Evolutionary conservation across 129 eudicot species (phyloP).

Genomic region (Saposhnikovia divaricata): DNA sequence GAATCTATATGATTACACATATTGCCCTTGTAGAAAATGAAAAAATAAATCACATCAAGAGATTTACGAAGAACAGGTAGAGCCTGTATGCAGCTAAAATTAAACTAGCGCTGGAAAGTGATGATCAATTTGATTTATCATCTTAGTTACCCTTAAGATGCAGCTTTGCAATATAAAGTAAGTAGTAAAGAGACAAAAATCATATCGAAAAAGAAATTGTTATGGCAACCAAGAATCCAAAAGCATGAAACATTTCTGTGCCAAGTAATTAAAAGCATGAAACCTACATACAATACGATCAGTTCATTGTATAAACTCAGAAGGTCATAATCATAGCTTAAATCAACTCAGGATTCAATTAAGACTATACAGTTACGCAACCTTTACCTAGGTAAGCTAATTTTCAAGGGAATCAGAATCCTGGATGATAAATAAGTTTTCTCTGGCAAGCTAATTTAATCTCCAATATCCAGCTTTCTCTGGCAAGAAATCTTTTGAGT

Average conservation of each 20-base stretch:
- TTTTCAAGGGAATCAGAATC: too few species aligned
- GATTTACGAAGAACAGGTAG: background rate
- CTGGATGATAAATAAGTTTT: too few species aligned
- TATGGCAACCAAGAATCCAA: background rate
- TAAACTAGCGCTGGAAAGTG: background rate
- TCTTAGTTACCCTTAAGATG: background rate
- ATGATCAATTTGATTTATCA: background rate
- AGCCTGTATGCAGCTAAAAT: background rate
- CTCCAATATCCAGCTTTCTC: background rate
- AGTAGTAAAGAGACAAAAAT: background rate
- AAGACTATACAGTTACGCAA: too few species aligned
- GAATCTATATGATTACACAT: background rate
- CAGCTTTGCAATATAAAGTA: background rate
- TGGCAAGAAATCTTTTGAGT: background rate
- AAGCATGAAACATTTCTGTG: background rate
- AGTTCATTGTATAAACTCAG: background rate
- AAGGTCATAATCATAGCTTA: background rate
- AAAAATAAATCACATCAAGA: background rate
- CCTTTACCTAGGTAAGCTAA: too few species aligned
- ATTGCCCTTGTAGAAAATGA: background rate
- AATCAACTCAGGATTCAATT: too few species aligned
- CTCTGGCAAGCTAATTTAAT: too few species aligned
- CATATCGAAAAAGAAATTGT: background rate
- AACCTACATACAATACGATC: background rate
- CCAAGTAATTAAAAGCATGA: background rate